phyloP scores from a whole-genome alignment of 306 rosid genomes.

The Sphenostylis stenocarpa region DNA sequence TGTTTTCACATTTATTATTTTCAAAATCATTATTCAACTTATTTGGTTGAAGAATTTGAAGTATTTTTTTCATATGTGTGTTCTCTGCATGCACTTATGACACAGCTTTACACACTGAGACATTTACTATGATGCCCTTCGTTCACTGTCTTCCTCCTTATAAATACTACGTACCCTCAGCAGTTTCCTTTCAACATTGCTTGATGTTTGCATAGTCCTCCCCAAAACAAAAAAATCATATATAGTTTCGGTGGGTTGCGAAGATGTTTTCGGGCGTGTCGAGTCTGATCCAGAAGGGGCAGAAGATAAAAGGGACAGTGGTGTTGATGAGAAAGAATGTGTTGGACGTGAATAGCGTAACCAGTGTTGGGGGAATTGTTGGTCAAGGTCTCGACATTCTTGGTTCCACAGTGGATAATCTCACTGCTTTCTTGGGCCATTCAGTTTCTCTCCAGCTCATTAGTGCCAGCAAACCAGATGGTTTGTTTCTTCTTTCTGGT shows the following conservation, averaged over 20 bases:
- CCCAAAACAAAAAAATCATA: not conserved
- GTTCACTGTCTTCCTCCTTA: not conserved
- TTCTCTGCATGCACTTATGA: not conserved
- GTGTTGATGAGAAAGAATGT: constrained; percentile 49
- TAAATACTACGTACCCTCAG: not conserved
- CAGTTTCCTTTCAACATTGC: too few relatives aligned
- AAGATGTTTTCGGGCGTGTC: constrained; percentile 28
- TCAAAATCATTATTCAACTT: too few relatives aligned
- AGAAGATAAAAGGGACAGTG: constrained; percentile 40
- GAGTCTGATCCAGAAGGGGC: not conserved
- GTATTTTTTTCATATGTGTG: too few relatives aligned
- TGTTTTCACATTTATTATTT: too few relatives aligned
- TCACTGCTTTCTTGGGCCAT: constrained; percentile 38
- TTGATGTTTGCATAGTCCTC: not conserved
- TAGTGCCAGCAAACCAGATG: constrained; percentile 37
- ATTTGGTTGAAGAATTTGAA: too few relatives aligned
- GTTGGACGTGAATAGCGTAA: constrained; percentile 32
- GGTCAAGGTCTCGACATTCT: constrained; percentile 22
- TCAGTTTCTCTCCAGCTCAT: constrained; percentile 45
- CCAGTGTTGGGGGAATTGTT: constrained; percentile 18
- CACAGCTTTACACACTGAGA: not conserved
- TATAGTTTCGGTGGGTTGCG: not conserved
- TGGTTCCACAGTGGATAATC: constrained; percentile 35
- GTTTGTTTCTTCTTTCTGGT: not conserved
- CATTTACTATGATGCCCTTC: not conserved